phyloP scores from a whole-genome alignment of 2,329 filamentous ascomycete species.

The Diplodia sapinea region DNA sequence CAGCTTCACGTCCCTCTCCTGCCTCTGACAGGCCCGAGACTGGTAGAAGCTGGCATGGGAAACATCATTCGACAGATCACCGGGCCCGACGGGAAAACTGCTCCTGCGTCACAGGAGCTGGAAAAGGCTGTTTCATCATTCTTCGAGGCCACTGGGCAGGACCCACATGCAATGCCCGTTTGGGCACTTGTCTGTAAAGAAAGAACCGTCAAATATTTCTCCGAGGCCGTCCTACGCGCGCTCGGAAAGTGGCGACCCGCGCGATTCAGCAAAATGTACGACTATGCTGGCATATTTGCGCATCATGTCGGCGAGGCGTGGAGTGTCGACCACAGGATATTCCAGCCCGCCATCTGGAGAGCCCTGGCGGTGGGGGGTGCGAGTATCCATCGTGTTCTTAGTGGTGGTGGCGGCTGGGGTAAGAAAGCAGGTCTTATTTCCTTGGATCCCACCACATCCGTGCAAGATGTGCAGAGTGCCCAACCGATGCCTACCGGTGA shows the following conservation, averaged over 20 bases:
- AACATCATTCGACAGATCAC: slow-evolving; percentile 76
- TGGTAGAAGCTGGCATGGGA: slow-evolving; percentile 70
- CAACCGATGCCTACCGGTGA: neutral
- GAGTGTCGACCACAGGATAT: slow-evolving; percentile 16
- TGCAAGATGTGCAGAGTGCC: too few relatives aligned
- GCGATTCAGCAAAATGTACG: neutral
- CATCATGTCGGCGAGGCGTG: neutral
- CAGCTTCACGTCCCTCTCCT: slow-evolving; percentile 57
- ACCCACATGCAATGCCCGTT: slow-evolving; percentile 62
- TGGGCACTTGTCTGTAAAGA: slow-evolving; percentile 68
- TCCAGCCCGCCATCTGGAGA: slow-evolving; percentile 38
- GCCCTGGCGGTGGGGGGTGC: slow-evolving; percentile 32
- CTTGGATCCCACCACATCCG: slow-evolving; percentile 64
- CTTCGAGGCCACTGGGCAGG: slow-evolving; percentile 53
- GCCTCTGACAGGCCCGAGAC: slow-evolving; percentile 67
- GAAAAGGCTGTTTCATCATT: slow-evolving; percentile 68
- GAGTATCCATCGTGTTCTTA: slow-evolving; percentile 63
- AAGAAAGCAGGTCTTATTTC: slow-evolving; percentile 78
- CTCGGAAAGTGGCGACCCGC: neutral
- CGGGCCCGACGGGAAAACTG: slow-evolving; percentile 49
- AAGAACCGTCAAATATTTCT: neutral
- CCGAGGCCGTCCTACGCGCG: neutral
- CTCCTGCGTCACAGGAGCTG: slow-evolving; percentile 73
- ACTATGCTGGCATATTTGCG: neutral
- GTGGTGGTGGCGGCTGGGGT: slow-evolving; percentile 85